Percentiles rank a stretch among this genome's conserved stretches.
phyloP scores from a whole-genome alignment of 139 green algal species.

The Tetraselmis chui region DNA sequence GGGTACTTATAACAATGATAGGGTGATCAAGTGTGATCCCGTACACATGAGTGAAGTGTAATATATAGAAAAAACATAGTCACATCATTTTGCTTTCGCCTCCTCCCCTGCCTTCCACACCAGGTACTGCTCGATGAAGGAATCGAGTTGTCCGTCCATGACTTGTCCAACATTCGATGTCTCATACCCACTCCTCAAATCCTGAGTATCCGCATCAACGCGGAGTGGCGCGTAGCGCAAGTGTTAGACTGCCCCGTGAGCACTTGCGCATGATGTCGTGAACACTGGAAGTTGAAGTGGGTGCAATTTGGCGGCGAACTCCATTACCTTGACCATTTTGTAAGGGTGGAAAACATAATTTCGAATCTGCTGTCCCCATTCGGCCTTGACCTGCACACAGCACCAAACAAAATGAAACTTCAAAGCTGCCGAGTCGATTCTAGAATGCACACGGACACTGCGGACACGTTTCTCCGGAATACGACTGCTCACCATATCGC shows the following conservation, averaged over 20 bases:
- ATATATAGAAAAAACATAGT: too few species aligned
- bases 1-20: too few species aligned
- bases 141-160: constrained; percentile 63
- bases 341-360: constrained; percentile 99
- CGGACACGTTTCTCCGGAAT: too few species aligned
- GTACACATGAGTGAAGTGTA: too few species aligned
- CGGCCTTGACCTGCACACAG: constrained; percentile 59
- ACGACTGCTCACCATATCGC: constrained; percentile 30
- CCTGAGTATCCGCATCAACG: constrained; percentile 18
- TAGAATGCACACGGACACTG: too few species aligned
- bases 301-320: background rate
- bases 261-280: background rate
- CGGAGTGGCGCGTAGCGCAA: background rate
- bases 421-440: too few species aligned
- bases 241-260: background rate
- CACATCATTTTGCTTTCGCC: too few species aligned
- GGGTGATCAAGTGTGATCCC: too few species aligned
- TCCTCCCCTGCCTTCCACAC: constrained; percentile 8
- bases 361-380: constrained; percentile 95
- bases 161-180: constrained; percentile 55
- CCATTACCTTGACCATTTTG: constrained; percentile 82
- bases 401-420: too few species aligned
- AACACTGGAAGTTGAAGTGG: background rate
- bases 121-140: constrained; percentile 23
- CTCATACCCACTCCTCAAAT: constrained; percentile 68